phyloP scores from a whole-genome alignment of 2,329 filamentous ascomycete species.

The Colletotrichum filicis region DNA sequence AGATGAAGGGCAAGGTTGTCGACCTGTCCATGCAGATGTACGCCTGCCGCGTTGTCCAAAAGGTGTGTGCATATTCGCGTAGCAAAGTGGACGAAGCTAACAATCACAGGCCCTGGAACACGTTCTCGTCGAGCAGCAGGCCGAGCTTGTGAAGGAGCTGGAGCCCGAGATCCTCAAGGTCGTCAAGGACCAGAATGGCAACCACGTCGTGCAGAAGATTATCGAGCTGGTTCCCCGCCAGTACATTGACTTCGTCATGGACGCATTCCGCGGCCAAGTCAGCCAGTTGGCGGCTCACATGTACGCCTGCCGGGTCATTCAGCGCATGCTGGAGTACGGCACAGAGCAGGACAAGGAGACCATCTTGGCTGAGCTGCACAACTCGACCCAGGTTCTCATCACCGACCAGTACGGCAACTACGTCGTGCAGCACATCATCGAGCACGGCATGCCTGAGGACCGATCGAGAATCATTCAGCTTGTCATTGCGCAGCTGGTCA shows the following conservation, averaged over 20 bases:
- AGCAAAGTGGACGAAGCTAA: slow-evolving; percentile 2
- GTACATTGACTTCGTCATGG: slow-evolving; percentile 87
- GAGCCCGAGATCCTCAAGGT: slow-evolving; percentile 80
- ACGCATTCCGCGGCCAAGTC: slow-evolving; percentile 81
- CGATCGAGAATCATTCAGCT: slow-evolving; percentile 77
- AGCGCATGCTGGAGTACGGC: slow-evolving; percentile 88
- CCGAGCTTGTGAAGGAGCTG: slow-evolving; percentile 83
- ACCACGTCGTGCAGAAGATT: slow-evolving; percentile 96
- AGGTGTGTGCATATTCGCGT: slow-evolving; percentile 62
- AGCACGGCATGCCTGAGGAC: slow-evolving; percentile 79
- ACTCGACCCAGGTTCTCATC: slow-evolving; percentile 77
- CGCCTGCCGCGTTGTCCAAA: slow-evolving; percentile 94
- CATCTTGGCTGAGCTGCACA: slow-evolving; percentile 83
- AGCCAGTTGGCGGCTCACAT: slow-evolving; percentile 79
- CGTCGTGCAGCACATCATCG: slow-evolving; percentile 91
- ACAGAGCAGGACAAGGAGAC: slow-evolving; percentile 75
- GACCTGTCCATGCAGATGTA: slow-evolving; percentile 89
- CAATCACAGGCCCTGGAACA: slow-evolving; percentile 81
- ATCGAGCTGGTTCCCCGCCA: slow-evolving; percentile 83
- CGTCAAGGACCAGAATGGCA: slow-evolving; percentile 89
- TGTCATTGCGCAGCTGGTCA: slow-evolving; percentile 77
- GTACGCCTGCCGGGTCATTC: slow-evolving; percentile 93
- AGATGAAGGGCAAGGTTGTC: slow-evolving; percentile 88
- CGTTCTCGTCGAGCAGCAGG: slow-evolving; percentile 92
- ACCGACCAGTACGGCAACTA: slow-evolving; percentile 95